Base-by-base conservation (phyloP, 129 eudicot species). In the Oenanthe sinensis region DNA sequence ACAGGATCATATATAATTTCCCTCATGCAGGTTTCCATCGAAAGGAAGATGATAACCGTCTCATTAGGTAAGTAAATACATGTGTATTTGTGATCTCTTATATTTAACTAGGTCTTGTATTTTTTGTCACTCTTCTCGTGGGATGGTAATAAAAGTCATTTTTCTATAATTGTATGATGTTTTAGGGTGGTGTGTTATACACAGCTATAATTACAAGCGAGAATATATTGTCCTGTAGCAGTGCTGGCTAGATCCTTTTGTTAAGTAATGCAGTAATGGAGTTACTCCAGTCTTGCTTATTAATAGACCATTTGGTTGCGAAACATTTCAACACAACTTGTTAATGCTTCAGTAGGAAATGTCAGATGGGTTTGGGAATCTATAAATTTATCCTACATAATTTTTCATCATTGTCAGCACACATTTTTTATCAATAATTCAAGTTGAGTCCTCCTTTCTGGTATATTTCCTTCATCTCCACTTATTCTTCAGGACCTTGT, bases 1-100 rank as follows among this genome's bases (percentile, higher is more conserved):
- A 86, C 42, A 82, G 96, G 19, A 88, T 92, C 68, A 78, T 92
- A 7, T 92, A 73, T 30, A 89, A 92, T 69, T 92, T 92, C 40
- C 97, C 97, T 45, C 95, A 92, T 79, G 95, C 95, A 22, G 95
- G 97, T 30, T 92, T 92, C 65, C 44, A 54, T 30, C 85, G 90
- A 20, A 81, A 46, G 47, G 97, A 89, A 87, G 74, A 72, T 5
- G 36, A 75, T 14, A 42, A 2, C 1, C 76, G 3, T 40, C 78
- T 91, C 74, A 85, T 91, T 26, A 74, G 3, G 95, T 92, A 85
- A 80, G 88, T 47, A 6, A 3, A 71, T 9, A 30, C 12, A 19
- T 77, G 19, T 11, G 28, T 55, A 6, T 49, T 24, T 42, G 4
- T 0, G 6, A 60, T 58, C 65, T 20, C 1, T 55, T 0, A 11